Percentiles rank a stretch among this genome's conserved stretches.
phyloP scores from a whole-genome alignment of 2,329 filamentous ascomycete species.

The Scytalidium lignicola region DNA sequence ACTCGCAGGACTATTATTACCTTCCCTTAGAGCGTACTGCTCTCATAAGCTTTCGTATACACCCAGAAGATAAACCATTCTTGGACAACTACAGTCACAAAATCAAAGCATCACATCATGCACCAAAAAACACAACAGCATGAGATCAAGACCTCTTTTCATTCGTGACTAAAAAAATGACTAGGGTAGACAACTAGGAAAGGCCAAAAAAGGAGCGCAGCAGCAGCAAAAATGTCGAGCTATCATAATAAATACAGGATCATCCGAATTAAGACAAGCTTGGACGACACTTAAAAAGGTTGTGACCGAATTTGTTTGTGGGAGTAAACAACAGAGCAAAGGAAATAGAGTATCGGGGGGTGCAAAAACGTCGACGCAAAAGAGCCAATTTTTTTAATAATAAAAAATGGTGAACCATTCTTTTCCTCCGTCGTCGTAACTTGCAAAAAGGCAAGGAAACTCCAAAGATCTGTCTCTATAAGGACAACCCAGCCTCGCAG shows the following conservation, averaged over 20 bases:
- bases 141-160: conserved; percentile 22
- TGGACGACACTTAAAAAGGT: background rate
- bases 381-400: conserved; percentile 16
- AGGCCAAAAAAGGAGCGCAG: conserved; percentile 16
- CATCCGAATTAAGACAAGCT: conserved; percentile 11
- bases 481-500: conserved; percentile 21
- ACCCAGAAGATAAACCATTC: too few relatives aligned
- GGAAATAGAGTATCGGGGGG: background rate
- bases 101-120: too few relatives aligned
- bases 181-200: conserved; percentile 5
- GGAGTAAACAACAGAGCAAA: conserved; percentile 10
- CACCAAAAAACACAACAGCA: background rate
- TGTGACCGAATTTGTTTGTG: background rate
- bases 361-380: conserved; percentile 5
- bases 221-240: conserved; percentile 21
- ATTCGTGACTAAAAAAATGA: conserved; percentile 22
- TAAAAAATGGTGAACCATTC: conserved; percentile 13
- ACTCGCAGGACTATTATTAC: too few relatives aligned
- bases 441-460: conserved; percentile 16
- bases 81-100: too few relatives aligned
- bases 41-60: too few relatives aligned
- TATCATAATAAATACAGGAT: conserved; percentile 28
- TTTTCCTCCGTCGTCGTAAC: conserved; percentile 11
- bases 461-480: conserved; percentile 19
- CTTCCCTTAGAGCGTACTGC: too few relatives aligned